phyloP scores from a whole-genome alignment of 2,329 filamentous ascomycete genomes.

The Graphiopsis chlorocephala region DNA sequence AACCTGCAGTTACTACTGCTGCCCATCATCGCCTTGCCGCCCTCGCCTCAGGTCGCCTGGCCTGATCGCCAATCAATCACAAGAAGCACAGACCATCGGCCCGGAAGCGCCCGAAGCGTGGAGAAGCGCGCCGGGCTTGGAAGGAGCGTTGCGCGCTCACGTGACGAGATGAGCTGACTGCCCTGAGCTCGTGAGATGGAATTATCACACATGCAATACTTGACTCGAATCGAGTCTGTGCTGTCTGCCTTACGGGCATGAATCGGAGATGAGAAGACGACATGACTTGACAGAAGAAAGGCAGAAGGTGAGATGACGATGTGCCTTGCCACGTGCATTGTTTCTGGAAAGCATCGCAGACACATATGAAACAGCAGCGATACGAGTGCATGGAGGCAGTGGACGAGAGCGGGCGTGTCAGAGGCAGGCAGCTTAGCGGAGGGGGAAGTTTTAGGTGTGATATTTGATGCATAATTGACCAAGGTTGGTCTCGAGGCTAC shows the following conservation, averaged over 20 bases:
- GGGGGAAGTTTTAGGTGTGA: not conserved
- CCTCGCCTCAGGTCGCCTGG: not conserved
- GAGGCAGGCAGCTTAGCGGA: not conserved
- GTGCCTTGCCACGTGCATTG: not conserved
- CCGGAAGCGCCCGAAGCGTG: not conserved
- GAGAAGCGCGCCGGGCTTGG: not conserved
- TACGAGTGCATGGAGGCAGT: not conserved
- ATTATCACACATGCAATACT: not conserved
- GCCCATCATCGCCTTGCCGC: not conserved
- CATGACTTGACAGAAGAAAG: not conserved
- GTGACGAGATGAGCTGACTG: not conserved
- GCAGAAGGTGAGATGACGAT: not conserved
- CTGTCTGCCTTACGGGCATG: not conserved
- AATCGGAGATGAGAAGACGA: not conserved
- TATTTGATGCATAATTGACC: conserved; percentile 3
- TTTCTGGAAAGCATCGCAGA: not conserved
- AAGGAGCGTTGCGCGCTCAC: not conserved
- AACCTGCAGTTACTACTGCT: conserved; percentile 1
- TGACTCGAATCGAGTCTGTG: not conserved
- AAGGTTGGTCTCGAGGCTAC: not conserved
- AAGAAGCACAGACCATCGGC: not conserved
- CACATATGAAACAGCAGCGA: conserved; percentile 2
- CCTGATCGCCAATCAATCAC: conserved; percentile 5
- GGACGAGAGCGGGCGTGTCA: not conserved
- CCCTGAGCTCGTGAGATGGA: not conserved